Evolutionary conservation across 2,329 filamentous ascomycete genomes (phyloP).

Genomic region (Pseudogymnoascus verrucosus): DNA sequence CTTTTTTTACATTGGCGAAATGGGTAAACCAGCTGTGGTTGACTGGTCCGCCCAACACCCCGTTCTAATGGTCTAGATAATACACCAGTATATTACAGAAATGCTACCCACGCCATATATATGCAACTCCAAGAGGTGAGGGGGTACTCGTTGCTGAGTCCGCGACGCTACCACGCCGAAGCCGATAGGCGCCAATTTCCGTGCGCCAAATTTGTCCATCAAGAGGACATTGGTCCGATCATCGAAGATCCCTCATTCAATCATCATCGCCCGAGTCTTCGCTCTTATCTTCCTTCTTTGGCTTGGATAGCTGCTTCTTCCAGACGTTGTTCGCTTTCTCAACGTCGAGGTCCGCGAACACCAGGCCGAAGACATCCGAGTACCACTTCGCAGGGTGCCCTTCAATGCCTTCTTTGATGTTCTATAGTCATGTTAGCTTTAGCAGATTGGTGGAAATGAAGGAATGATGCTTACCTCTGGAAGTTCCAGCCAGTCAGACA

Average conservation of each 20-base stretch:
- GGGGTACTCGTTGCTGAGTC: neutral
- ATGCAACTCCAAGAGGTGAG: conserved; percentile 5
- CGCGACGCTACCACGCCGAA: conserved; percentile 2
- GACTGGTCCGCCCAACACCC: conserved; percentile 1
- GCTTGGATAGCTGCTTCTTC: conserved; percentile 30
- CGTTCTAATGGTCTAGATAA: conserved; percentile 7
- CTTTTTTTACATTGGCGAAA: conserved; percentile 4
- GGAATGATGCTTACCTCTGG: conserved; percentile 65
- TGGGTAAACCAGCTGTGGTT: neutral
- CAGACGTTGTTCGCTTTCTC: conserved; percentile 61
- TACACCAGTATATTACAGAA: conserved; percentile 10
- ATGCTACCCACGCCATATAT: conserved; percentile 3
- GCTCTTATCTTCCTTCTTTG: conserved; percentile 29
- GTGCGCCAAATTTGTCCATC: conserved; percentile 7
- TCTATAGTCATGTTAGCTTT: conserved; percentile 46
- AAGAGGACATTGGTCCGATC: neutral
- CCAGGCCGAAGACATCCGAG: conserved; percentile 80
- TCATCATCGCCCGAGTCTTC: conserved; percentile 9
- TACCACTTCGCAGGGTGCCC: conserved; percentile 92
- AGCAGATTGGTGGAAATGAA: conserved; percentile 14
- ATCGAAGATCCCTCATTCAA: conserved; percentile 8
- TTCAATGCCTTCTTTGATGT: conserved; percentile 94
- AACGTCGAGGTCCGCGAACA: conserved; percentile 75
- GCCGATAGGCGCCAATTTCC: conserved; percentile 6
- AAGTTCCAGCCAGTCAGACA: conserved; percentile 94